phyloP scores from a whole-genome alignment of 768 basidiomycete genomes.

The Naematelia encephala region DNA sequence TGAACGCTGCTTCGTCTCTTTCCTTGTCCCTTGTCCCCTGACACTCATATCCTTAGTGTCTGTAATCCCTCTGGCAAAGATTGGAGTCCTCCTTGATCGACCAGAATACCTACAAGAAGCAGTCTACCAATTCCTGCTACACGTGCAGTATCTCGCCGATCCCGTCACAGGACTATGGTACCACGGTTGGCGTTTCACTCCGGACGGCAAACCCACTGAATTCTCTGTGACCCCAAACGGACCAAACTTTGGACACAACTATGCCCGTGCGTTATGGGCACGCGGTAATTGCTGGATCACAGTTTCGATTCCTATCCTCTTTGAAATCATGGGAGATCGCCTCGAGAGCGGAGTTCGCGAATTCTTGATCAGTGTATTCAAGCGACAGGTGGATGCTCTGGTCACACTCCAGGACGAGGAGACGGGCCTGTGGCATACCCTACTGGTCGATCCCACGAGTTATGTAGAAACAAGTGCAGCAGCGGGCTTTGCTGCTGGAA shows the following conservation, averaged over 20 bases:
- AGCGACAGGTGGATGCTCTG: slow-evolving; percentile 57
- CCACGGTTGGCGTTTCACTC: slow-evolving; percentile 47
- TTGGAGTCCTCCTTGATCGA: slow-evolving; percentile 57
- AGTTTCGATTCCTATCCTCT: slow-evolving; percentile 31
- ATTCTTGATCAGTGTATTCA: background rate
- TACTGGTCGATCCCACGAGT: slow-evolving; percentile 56
- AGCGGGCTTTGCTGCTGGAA: slow-evolving; percentile 44
- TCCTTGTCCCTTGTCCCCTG: background rate
- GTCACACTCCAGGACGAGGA: slow-evolving; percentile 54
- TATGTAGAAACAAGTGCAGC: slow-evolving; percentile 55
- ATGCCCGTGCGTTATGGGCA: slow-evolving; percentile 56
- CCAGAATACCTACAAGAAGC: slow-evolving; percentile 58
- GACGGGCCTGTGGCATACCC: slow-evolving; percentile 60
- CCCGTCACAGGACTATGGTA: slow-evolving; percentile 43
- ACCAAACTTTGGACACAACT: slow-evolving; percentile 35
- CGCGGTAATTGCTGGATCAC: slow-evolving; percentile 59
- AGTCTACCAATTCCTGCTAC: slow-evolving; percentile 45
- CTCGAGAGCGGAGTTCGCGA: background rate
- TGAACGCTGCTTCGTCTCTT: background rate
- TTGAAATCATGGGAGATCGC: slow-evolving; percentile 18
- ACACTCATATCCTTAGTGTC: slow-evolving; percentile 28
- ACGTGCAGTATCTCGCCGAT: slow-evolving; percentile 47
- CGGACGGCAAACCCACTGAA: slow-evolving; percentile 3
- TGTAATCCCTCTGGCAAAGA: slow-evolving; percentile 60
- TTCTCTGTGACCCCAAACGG: background rate